Evolutionary conservation across 768 basidiomycete species (phyloP).

Genomic region (Rhodotorula sphaerocarpa): DNA sequence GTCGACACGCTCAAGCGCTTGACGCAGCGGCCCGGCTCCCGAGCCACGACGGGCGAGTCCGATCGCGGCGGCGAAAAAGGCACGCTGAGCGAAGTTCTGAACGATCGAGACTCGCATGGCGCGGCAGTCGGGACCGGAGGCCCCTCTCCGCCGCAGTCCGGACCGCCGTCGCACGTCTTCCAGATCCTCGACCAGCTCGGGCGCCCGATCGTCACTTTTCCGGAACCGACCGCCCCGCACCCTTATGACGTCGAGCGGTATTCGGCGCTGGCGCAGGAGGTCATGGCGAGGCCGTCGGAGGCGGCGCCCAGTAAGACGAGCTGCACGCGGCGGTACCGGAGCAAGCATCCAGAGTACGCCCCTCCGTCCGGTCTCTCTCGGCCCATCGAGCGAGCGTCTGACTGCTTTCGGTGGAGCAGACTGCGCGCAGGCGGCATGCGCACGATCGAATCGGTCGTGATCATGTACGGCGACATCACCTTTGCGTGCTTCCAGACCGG

Average conservation of each 20-base stretch:
- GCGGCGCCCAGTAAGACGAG: conserved; percentile 35
- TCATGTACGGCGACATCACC: conserved; percentile 35
- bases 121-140: not conserved
- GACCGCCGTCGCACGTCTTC: conserved; percentile 36
- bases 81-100: not conserved
- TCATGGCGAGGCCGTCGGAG: conserved; percentile 26
- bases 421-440: conserved; percentile 34
- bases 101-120: not conserved
- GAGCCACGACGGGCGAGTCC: conserved; percentile 27
- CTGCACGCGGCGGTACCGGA: conserved; percentile 38
- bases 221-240: conserved; percentile 4
- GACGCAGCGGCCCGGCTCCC: conserved; percentile 18
- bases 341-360: conserved; percentile 38
- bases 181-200: conserved; percentile 36
- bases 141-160: not conserved
- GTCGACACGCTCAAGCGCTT: conserved; percentile 10
- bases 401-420: conserved; percentile 2
- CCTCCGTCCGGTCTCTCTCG: too few relatives aligned
- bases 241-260: conserved; percentile 30
- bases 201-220: conserved; percentile 27
- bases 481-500: conserved; percentile 39
- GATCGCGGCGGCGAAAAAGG: not conserved
- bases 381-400: not conserved
- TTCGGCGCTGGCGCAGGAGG: conserved; percentile 34
- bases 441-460: conserved; percentile 38